Evolutionary conservation across 225 moss, liverwort and hornwort genomes (phyloP), one percentile per base, ranked within the genome.

Genomic region (Lunularia cruciata): DNA sequence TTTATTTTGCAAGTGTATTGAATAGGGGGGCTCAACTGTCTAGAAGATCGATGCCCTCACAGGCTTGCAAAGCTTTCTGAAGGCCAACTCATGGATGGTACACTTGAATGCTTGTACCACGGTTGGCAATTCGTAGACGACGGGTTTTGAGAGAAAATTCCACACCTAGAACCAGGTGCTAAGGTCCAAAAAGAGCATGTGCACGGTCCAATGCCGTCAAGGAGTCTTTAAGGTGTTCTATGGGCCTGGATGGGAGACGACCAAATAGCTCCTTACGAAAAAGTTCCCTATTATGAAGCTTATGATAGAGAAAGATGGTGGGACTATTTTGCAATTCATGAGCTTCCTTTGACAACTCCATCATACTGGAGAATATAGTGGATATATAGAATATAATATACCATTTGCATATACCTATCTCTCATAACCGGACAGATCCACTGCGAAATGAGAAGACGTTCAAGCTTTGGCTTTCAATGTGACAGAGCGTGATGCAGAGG

Each of bases 61-160:
- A 90, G 91, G 94, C 90, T n/a, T 68, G 95, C 92, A 19, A 95
- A 95, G 79, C 72, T 95, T 47, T 95, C 95, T 14, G 95, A 95
- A 73, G 92, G 95, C 59, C 92, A 95, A 77, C 63, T 95, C 47
- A 85, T 83, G 15, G 90, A 95, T 61, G 95, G 95, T 2, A 92
- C 55, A 57, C 81, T 95, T 14, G 95, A 95, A 72, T 95, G 95
- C 68, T 79, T 95, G 4, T 95, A 95, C 69, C 95, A 95, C 47
- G 95, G 95, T 12, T 95, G 92, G 92, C 95, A 95, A 55, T 95
- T 90, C 60, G 74, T 87, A 62, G 86, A 88, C 47, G 78, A 83
- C 67, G 92, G 95, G 16, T 65, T 85, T 45, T 91, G 91, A 57
- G 78, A 78, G 0, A 91, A 84, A 73, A 94, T 94, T 39, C 94